Base-by-base conservation (phyloP, 345 rosid genomes). In the Rhizophora apiculata region DNA sequence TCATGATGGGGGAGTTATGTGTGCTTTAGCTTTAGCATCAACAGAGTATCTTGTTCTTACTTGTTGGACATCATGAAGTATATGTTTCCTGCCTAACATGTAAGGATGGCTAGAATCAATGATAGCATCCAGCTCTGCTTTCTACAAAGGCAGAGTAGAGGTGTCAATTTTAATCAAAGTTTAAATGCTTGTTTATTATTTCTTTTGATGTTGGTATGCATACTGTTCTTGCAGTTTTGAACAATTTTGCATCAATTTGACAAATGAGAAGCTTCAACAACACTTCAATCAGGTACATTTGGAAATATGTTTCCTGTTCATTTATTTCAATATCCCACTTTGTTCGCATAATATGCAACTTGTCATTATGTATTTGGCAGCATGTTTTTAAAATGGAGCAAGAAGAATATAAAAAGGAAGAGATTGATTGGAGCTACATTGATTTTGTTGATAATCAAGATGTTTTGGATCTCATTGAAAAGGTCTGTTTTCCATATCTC, bases 181-280 rank as follows among this genome's bases (percentile, higher is more conserved):
- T 61, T 56, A 60, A 49, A 72, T 68, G 59, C 69, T 39, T 10
- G 65, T 36, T 69, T 56, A n/a, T 75, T 72, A 58, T 49, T 48
- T 46, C 36, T 46, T 31, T 51, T 67, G 39, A 65, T 76, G 55
- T 71, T 72, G 37, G 20, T 72, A 60, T 82, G 13, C 61, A 26
- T 67, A 62, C 63, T 29, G 4, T 59, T 71, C 77, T 78, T 87
- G 82, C 92, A 92, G 97, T 83, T 95, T 95, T 78, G 99, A 95
- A 87, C 99, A 95, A 77, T 95, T 95, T 78, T 94, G 97, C 81
- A 95, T 95, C 85, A 92, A 92, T 80, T 87, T 95, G 89, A 92
- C 99, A 6, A 95, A 95, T 82, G 99, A 95, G 82, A 95, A 95
- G 76, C 96, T 95, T 76, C 99, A 95, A 84, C 99, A 95, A 72